These are phyloP conservation scores for Stemphylium vesicarium DNA, from an alignment of 2,329 filamentous ascomycete genomes.

Conservation along the genomic window DNA sequence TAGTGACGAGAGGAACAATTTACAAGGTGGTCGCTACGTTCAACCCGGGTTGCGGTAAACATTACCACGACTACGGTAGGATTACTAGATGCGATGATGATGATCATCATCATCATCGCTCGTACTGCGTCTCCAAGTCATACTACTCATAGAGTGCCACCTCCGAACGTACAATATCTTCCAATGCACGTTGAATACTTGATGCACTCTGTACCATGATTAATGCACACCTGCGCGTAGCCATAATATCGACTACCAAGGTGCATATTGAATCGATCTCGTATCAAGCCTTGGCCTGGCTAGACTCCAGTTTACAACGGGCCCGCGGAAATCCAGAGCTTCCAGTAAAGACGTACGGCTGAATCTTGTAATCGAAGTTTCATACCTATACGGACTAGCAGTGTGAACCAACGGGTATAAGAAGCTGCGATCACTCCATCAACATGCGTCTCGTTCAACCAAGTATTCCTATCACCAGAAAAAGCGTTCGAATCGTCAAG, in stretches of 20 bases:
- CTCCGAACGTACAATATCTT: neutral
- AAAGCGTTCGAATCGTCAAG: neutral
- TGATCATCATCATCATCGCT: neutral
- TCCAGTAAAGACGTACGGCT: neutral
- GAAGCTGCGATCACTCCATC: neutral
- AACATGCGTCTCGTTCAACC: neutral
- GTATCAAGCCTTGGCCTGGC: slow-evolving; percentile 16
- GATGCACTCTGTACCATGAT: neutral
- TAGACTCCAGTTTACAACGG: slow-evolving; percentile 7
- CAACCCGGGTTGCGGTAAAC: neutral
- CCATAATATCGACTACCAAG: slow-evolving; percentile 17
- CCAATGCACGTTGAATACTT: neutral
- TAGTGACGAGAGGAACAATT: neutral
- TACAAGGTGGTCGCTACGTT: neutral
- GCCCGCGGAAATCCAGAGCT: slow-evolving; percentile 1
- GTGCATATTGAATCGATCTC: slow-evolving; percentile 14
- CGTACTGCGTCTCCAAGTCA: neutral
- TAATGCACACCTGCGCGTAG: slow-evolving; percentile 3
- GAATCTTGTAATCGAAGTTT: neutral
- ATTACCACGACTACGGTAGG: neutral
- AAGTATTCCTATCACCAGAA: neutral
- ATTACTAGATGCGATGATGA: neutral
- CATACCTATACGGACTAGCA: neutral
- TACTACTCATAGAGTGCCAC: neutral
- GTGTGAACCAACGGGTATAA: slow-evolving; percentile 11